Percentiles rank a stretch among this genome's conserved stretches.
Conservation (phyloP, 2,329 filamentous ascomycete species). For the Microsporum audouinii region DNA sequence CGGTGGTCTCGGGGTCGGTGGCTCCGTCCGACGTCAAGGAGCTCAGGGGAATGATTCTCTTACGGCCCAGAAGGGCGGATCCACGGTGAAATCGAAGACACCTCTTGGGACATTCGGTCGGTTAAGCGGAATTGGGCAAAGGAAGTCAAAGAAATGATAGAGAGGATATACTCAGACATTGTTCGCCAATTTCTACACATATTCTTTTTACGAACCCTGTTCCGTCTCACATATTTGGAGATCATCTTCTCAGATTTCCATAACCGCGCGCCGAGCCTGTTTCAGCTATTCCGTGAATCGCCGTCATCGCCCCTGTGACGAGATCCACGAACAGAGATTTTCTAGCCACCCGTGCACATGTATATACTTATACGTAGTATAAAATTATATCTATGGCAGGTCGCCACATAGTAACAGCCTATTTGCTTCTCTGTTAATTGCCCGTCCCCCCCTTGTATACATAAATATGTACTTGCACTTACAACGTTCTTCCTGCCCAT, state of each 20-base stretch:
- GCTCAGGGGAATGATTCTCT: conserved; percentile 21
- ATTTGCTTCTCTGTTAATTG: background rate
- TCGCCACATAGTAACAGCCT: background rate
- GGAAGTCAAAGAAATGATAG: conserved; percentile 37
- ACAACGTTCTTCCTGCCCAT: background rate
- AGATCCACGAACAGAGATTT: background rate
- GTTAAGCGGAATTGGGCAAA: conserved; percentile 58
- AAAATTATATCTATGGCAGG: background rate
- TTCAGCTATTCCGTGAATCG: background rate
- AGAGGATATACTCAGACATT: conserved; percentile 8
- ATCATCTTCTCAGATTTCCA: background rate
- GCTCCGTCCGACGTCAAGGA: conserved; percentile 5
- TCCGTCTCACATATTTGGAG: background rate
- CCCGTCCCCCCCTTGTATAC: background rate
- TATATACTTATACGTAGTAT: background rate
- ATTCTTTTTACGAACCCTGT: background rate
- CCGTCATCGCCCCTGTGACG: background rate
- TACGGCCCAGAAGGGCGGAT: conserved; percentile 36
- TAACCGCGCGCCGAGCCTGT: background rate
- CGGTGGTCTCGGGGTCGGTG: conserved; percentile 16
- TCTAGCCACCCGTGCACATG: background rate
- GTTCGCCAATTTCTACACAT: background rate
- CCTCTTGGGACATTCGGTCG: conserved; percentile 59
- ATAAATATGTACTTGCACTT: background rate
- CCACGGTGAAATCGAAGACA: conserved; percentile 48